A percentile compares a stretch with the other conserved stretches of the same genome.
phyloP scores from a whole-genome alignment of 108 stramenopile species.

The Nannochloropsis granulata region DNA sequence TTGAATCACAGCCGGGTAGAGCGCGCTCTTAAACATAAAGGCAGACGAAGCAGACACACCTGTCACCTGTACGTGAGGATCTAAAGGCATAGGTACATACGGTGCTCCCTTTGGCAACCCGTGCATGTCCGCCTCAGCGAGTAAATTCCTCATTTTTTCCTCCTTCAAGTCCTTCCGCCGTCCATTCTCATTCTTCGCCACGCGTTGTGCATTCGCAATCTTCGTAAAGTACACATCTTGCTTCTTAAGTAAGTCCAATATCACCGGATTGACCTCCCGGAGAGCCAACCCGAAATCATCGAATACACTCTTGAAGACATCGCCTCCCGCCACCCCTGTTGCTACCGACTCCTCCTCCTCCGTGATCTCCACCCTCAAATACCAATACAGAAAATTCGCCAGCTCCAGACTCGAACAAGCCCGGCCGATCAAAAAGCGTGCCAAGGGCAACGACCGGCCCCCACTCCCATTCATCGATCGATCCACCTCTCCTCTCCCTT shows the following conservation, averaged over 20 bases:
- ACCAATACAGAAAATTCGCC: slow-evolving; percentile 89
- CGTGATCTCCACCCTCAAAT: slow-evolving; percentile 65
- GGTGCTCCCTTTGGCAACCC: background rate
- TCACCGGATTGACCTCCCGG: slow-evolving; percentile 10
- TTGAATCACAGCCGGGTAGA: slow-evolving; percentile 84
- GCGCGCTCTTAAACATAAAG: slow-evolving; percentile 79
- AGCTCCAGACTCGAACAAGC: slow-evolving; percentile 68
- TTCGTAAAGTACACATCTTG: slow-evolving; percentile 19
- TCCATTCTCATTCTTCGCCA: slow-evolving; percentile 47
- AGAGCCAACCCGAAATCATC: slow-evolving; percentile 47
- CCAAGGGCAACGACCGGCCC: slow-evolving; percentile 45
- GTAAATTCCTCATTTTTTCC: slow-evolving; percentile 46
- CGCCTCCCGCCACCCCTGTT: slow-evolving; percentile 23
- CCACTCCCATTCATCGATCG: background rate
- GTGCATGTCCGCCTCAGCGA: slow-evolving; percentile 29
- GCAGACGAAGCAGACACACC: slow-evolving; percentile 28
- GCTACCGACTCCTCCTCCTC: slow-evolving; percentile 50
- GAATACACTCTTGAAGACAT: slow-evolving; percentile 60
- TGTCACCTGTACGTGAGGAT: slow-evolving; percentile 55
- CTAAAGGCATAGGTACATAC: slow-evolving; percentile 74
- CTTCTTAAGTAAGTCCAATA: slow-evolving; percentile 23
- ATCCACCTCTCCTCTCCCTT: background rate
- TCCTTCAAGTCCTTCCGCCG: slow-evolving; percentile 67
- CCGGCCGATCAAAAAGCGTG: slow-evolving; percentile 70
- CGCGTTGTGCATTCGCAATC: slow-evolving; percentile 31